A percentile compares a stretch with the other conserved stretches of the same genome.
These are phyloP conservation scores for Phytopythium montanum DNA, from an alignment of 352 stramenopile species.

Conservation along the genomic window DNA sequence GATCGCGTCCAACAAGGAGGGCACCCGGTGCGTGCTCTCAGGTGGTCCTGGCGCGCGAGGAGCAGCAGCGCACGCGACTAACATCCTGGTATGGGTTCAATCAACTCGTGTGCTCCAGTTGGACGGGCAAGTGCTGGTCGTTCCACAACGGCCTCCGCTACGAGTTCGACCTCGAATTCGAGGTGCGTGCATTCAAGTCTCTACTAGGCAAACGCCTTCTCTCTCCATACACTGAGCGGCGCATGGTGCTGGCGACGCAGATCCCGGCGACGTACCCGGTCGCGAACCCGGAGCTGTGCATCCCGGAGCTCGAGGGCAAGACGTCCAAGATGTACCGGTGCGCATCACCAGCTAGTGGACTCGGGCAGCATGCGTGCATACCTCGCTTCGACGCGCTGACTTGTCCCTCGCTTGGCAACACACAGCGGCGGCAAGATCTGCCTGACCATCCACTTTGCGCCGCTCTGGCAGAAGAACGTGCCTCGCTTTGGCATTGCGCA, in stretches of 20 bases:
- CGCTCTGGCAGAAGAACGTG: constrained; percentile 89
- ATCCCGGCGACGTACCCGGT: constrained; percentile 83
- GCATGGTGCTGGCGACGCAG: constrained; percentile 1
- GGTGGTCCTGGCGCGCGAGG: background rate
- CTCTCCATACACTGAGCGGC: background rate
- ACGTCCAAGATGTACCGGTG: constrained; percentile 90
- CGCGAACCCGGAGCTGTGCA: constrained; percentile 77
- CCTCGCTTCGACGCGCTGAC: background rate
- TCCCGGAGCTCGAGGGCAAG: constrained; percentile 87
- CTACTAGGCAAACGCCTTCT: background rate
- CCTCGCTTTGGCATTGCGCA: constrained; percentile 85
- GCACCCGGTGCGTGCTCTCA: constrained; percentile 37
- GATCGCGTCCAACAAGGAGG: constrained; percentile 82
- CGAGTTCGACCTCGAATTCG: constrained; percentile 86
- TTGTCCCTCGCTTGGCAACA: background rate
- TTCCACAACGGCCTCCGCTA: constrained; percentile 85
- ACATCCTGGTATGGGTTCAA: too few relatives aligned
- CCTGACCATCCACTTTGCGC: constrained; percentile 85
- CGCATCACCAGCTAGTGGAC: background rate
- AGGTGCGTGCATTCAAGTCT: constrained; percentile 21
- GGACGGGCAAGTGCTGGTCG: constrained; percentile 88
- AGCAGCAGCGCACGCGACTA: background rate
- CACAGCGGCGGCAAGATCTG: constrained; percentile 85
- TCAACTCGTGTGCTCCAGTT: constrained; percentile 8
- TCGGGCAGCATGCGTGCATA: background rate